These are phyloP conservation scores for Saprolegnia diclina DNA, from an alignment of 352 stramenopile species.

Conservation along the genomic window DNA sequence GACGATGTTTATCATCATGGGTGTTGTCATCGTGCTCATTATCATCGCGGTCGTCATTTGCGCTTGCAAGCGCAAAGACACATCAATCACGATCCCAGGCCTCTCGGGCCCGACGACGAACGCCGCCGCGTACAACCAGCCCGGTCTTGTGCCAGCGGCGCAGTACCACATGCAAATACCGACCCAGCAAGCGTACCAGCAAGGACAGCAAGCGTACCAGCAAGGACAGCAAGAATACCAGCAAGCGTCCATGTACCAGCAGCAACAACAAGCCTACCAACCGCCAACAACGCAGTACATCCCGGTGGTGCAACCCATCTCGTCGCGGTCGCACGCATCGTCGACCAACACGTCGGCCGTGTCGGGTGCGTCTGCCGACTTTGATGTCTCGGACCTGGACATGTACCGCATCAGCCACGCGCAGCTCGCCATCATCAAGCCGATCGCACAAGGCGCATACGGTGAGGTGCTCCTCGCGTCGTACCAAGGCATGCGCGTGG, in stretches of 20 bases:
- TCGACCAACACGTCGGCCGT: too few relatives aligned
- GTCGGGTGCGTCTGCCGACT: too few relatives aligned
- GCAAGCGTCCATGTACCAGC: too few relatives aligned
- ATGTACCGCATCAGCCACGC: constrained; percentile 3
- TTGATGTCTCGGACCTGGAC: constrained; percentile 19
- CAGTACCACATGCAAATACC: not conserved
- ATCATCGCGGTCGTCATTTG: not conserved
- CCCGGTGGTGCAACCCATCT: too few relatives aligned
- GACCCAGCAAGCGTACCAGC: not conserved
- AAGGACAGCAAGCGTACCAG: too few relatives aligned
- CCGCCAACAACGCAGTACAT: too few relatives aligned
- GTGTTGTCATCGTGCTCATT: not conserved
- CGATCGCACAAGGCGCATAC: constrained; percentile 55
- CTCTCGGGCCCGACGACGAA: not conserved
- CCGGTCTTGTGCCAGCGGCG: too few relatives aligned
- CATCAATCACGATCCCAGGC: not conserved
- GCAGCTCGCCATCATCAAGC: constrained; percentile 48
- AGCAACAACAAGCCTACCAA: too few relatives aligned
- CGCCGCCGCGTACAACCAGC: too few relatives aligned
- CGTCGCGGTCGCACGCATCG: too few relatives aligned
- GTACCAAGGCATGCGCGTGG: constrained; percentile 59
- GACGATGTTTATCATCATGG: not conserved
- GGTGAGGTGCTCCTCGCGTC: constrained; percentile 61
- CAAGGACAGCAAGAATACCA: too few relatives aligned
- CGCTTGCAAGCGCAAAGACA: not conserved